phyloP scores from a whole-genome alignment of 2,329 filamentous ascomycete species.

The Fusarium zealandicum region DNA sequence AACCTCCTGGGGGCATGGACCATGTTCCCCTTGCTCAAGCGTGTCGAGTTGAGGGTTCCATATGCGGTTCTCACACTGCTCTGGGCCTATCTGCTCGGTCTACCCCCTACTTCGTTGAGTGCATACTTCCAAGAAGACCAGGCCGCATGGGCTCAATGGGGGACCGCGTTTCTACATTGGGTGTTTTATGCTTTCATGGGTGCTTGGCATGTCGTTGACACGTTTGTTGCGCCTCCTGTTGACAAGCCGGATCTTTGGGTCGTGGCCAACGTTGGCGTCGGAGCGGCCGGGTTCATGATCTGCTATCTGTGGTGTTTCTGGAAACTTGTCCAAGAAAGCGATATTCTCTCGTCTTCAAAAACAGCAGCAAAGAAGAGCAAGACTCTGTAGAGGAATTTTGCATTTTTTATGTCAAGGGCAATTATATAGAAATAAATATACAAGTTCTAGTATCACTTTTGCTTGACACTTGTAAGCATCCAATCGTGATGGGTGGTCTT shows the following conservation, averaged over 20 bases:
- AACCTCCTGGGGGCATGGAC: slow-evolving; percentile 92
- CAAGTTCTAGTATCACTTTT: not conserved
- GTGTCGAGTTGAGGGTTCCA: slow-evolving; percentile 83
- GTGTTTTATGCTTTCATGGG: slow-evolving; percentile 80
- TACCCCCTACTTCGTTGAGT: slow-evolving; percentile 78
- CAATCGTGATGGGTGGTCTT: too few species aligned
- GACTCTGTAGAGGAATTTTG: slow-evolving; percentile 21
- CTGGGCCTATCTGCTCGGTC: slow-evolving; percentile 89
- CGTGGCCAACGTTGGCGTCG: slow-evolving; percentile 86
- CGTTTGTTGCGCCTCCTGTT: slow-evolving; percentile 69
- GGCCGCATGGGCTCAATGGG: slow-evolving; percentile 50
- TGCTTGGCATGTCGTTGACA: slow-evolving; percentile 81
- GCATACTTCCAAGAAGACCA: slow-evolving; percentile 67
- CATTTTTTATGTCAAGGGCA: not conserved
- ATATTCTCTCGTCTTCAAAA: slow-evolving; percentile 49
- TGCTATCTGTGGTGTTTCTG: slow-evolving; percentile 93
- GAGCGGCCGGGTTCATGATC: slow-evolving; percentile 82
- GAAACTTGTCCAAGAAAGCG: slow-evolving; percentile 68
- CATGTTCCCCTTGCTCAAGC: slow-evolving; percentile 86
- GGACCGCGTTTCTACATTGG: slow-evolving; percentile 73
- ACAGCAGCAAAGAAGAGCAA: slow-evolving; percentile 48
- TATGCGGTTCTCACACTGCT: slow-evolving; percentile 85
- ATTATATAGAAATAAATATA: not conserved
- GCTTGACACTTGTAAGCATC: too few species aligned
- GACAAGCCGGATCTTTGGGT: slow-evolving; percentile 94